phyloP scores from a whole-genome alignment of 2,329 filamentous ascomycete species.

The Didymella glomerata region DNA sequence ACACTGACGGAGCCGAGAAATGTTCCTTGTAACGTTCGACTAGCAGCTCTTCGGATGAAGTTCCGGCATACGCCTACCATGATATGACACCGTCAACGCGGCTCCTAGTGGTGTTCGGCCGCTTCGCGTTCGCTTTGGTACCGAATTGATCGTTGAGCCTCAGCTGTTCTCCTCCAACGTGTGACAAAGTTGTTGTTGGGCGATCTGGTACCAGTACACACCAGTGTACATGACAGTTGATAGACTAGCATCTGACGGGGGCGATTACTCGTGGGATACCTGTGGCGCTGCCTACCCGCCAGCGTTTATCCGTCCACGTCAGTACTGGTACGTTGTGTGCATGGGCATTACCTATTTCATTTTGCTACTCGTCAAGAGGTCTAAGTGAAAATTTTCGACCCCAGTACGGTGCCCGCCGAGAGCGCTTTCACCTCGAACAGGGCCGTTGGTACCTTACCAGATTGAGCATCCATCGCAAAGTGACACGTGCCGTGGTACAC shows the following conservation, averaged over 20 bases:
- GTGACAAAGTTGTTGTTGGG: slow-evolving; percentile 15
- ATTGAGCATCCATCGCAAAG: slow-evolving; percentile 24
- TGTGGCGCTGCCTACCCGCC: slow-evolving; percentile 37
- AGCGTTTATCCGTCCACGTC: slow-evolving; percentile 26
- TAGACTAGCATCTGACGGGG: slow-evolving; percentile 33
- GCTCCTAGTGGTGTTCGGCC: slow-evolving; percentile 18
- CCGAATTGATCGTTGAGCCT: slow-evolving; percentile 29
- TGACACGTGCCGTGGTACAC: slow-evolving; percentile 35
- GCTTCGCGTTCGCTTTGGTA: slow-evolving; percentile 28
- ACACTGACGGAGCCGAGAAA: slow-evolving; percentile 14
- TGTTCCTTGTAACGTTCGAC: slow-evolving; percentile 29
- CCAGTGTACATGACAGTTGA: slow-evolving; percentile 28
- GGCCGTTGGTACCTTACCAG: slow-evolving; percentile 21
- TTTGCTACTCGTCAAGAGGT: slow-evolving; percentile 11
- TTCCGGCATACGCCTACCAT: slow-evolving; percentile 5
- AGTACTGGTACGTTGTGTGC: slow-evolving; percentile 23
- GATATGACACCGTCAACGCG: background rate
- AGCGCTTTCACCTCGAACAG: slow-evolving; percentile 13
- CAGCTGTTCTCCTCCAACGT: background rate
- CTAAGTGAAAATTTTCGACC: slow-evolving; percentile 23
- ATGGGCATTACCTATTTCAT: slow-evolving; percentile 15
- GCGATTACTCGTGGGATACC: slow-evolving; percentile 27
- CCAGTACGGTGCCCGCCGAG: slow-evolving; percentile 17
- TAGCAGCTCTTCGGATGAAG: slow-evolving; percentile 40
- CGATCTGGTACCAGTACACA: background rate